Base-by-base conservation (phyloP, 2,329 filamentous ascomycete species). In the Aspergillus fischeri region DNA sequence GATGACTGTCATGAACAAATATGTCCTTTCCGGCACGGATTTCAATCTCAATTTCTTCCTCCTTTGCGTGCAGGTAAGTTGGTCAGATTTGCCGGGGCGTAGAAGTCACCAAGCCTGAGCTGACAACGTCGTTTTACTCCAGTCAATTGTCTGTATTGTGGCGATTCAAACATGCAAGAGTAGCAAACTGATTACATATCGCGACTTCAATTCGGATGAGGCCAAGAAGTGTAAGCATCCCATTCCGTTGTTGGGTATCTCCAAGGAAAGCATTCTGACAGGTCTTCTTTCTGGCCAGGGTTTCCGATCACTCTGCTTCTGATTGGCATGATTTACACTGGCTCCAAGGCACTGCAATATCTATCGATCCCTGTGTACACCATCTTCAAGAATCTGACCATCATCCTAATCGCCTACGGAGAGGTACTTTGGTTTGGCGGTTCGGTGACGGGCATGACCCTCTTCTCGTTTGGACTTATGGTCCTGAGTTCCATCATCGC, bases 1-100 rank as follows among this genome's bases (percentile, higher is more conserved):
- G 75, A 99, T 99, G 94, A 99, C 94, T 7, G 90, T 97, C n/a
- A 94, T 95, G 75, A 99, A 99, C 80, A 99, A 99, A 82, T 99
- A 95, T 75, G 92, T 97, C 61, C 86, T 99, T 49, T 97, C 91
- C 7, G 94, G 94, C 59, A 83, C 84, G 52, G 85, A 88, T 65
- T 99, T 95, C 85, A 99, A 99, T 78, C 79, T 99, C 69, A 96
- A 96, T 78, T 96, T 97, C 77, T 91, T 99, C 78, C 89, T 97
- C 68, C 85, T 99, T 59, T 88, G 86, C 60, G 83, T 97, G 60
- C 94, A 97, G 87, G 93, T 97, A 85, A 70, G 85, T 70, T 45
- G 17, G 17, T 20, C 17, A n/a, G 14, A 7, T 38, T 49, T 8
- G 24, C 35, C 6, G 27, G 21, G n/a, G 29, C 38, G 11, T 32